phyloP scores from a whole-genome alignment of 208 protist genomes.

The Wallacemonas rigidus region DNA sequence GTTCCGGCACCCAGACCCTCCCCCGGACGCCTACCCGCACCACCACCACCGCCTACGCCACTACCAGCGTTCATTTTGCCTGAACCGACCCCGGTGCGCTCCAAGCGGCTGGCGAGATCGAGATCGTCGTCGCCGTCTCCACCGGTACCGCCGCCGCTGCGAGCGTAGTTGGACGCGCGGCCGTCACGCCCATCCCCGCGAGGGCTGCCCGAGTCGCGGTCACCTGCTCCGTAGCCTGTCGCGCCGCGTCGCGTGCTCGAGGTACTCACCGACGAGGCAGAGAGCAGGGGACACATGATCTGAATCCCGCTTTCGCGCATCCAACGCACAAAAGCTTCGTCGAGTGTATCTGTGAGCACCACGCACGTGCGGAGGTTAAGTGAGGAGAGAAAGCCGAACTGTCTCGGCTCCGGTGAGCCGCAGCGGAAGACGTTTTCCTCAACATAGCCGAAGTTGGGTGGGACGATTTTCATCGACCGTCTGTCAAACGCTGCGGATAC shows the following conservation, averaged over 20 bases:
- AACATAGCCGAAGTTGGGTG: constrained; percentile 97
- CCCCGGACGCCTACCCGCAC: no score
- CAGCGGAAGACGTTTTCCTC: constrained; percentile 96
- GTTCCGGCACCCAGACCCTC: no score
- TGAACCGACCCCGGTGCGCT: not conserved
- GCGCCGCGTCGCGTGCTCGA: not conserved
- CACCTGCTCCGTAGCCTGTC: not conserved
- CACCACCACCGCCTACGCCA: no score
- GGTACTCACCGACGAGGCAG: not conserved
- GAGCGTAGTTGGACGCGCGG: not conserved
- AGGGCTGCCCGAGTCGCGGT: not conserved
- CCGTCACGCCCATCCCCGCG: constrained; percentile 7
- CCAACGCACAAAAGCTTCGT: constrained; percentile 93
- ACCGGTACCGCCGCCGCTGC: not conserved
- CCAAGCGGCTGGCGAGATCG: not conserved
- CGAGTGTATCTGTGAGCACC: constrained; percentile 92
- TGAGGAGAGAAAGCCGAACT: constrained; percentile 97
- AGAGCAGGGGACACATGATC: constrained; percentile 65
- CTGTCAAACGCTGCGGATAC: no score
- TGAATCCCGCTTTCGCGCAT: constrained; percentile 93
- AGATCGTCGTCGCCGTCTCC: not conserved
- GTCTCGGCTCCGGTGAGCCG: constrained; percentile 94
- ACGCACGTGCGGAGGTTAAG: constrained; percentile 96
- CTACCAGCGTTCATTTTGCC: no score
- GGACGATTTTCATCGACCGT: constrained; percentile 79